Percentiles rank a stretch among this genome's conserved stretches.
Conservation (phyloP, 164 flowering plant genomes). For the Cinnamomum chago region DNA sequence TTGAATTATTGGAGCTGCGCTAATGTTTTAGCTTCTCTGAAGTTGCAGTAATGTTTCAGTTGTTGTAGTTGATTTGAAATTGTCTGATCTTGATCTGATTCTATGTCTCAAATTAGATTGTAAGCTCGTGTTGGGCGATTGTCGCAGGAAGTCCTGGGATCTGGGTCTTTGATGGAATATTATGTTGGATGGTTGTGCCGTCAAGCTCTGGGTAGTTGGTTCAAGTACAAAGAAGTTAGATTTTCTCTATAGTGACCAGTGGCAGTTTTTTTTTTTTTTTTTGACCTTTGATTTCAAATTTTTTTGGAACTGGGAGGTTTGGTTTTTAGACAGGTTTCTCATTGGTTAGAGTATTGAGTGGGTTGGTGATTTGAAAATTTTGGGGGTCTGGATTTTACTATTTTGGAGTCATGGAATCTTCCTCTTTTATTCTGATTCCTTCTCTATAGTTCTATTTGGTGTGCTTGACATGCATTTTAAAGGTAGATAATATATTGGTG, state of each 20-base stretch:
- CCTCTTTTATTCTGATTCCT: neutral
- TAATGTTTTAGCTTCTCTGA: neutral
- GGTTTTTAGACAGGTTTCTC: neutral
- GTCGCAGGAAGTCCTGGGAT: neutral
- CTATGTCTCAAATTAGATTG: neutral
- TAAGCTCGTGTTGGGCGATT: neutral
- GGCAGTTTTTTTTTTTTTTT: neutral
- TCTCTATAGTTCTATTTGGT: neutral
- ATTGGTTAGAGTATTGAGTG: neutral
- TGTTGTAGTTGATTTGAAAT: too few species aligned
- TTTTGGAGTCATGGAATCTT: neutral
- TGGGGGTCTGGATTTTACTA: neutral
- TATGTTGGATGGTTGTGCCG: neutral
- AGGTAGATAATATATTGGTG: neutral
- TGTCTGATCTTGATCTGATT: neutral
- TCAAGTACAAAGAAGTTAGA: neutral
- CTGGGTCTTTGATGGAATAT: neutral
- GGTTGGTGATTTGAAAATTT: neutral
- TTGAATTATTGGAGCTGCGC: neutral
- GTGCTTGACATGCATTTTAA: neutral
- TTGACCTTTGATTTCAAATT: neutral
- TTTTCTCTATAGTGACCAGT: neutral
- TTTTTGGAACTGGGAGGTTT: neutral
- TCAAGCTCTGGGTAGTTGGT: neutral
- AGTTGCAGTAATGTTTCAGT: neutral